Conservation (phyloP, 169 alveolate species). For the Nephromyces sp. region DNA sequence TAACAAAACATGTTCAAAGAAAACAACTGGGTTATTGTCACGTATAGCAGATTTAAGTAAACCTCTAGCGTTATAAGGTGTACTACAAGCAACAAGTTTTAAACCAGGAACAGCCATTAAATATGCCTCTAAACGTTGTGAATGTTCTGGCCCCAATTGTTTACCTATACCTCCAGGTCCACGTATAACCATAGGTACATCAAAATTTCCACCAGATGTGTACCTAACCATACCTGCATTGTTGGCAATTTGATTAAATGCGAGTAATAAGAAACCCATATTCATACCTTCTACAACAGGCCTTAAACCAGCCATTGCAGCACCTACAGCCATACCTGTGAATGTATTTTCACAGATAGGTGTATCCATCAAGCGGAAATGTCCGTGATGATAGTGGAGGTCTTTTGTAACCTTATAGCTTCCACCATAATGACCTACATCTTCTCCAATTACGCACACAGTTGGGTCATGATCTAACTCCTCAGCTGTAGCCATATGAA, state of each 20-base stretch:
- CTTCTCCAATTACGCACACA: constrained; percentile 81
- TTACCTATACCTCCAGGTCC: constrained; percentile 87
- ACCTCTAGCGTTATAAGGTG: constrained; percentile 78
- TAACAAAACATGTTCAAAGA: constrained; percentile 78
- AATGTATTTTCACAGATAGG: constrained; percentile 83
- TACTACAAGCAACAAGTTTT: constrained; percentile 72
- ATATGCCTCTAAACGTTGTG: constrained; percentile 74
- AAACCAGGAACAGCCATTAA: constrained; percentile 78
- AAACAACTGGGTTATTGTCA: constrained; percentile 76
- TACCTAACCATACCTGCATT: constrained; percentile 75
- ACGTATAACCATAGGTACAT: constrained; percentile 75
- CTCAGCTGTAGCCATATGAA: constrained; percentile 78
- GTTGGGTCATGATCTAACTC: constrained; percentile 75
- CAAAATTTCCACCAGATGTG: constrained; percentile 68
- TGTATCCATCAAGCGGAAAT: constrained; percentile 72
- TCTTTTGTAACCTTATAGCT: constrained; percentile 82
- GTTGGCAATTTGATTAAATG: constrained; percentile 79
- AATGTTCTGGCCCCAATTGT: constrained; percentile 84
- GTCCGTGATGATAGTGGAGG: constrained; percentile 66
- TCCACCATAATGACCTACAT: constrained; percentile 82
- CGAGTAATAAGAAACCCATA: constrained; percentile 74
- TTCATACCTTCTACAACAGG: constrained; percentile 86
- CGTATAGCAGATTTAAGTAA: constrained; percentile 75
- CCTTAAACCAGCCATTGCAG: constrained; percentile 62
- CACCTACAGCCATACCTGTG: constrained; percentile 66